A percentile compares a stretch with the other conserved stretches of the same genome.
Conservation (phyloP, 2,329 filamentous ascomycete genomes). For the Alternaria sp. region DNA sequence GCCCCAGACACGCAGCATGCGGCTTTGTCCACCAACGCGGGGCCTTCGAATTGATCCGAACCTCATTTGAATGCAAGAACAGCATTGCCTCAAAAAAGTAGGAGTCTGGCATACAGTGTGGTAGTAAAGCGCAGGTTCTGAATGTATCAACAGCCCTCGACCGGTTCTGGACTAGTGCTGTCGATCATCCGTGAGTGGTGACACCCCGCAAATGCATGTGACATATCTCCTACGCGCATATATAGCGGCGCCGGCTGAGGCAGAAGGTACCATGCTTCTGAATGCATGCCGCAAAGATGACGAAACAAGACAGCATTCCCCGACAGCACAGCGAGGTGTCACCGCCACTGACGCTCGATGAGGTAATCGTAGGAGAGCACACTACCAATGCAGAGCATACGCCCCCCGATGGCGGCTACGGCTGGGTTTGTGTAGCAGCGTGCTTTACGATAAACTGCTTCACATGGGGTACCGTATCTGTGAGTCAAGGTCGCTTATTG, state of each 20-base stretch:
- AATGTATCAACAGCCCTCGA: not conserved
- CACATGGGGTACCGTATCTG: constrained; percentile 29
- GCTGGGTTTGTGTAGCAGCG: constrained; percentile 22
- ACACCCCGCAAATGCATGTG: not conserved
- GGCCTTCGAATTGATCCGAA: not conserved
- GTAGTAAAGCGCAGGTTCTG: not conserved
- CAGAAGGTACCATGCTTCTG: not conserved
- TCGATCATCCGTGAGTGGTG: not conserved
- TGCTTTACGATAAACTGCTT: constrained; percentile 14
- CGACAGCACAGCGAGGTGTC: not conserved
- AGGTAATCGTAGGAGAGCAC: not conserved
- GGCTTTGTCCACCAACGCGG: not conserved
- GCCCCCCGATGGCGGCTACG: constrained; percentile 25
- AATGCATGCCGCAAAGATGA: not conserved
- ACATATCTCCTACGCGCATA: not conserved
- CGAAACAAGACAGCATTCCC: not conserved
- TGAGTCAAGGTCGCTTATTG: not conserved
- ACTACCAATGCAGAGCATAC: not conserved
- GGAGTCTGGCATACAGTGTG: not conserved
- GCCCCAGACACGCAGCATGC: not conserved
- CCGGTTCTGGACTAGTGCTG: not conserved
- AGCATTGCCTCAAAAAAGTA: not conserved
- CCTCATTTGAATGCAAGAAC: not conserved
- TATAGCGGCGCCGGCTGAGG: not conserved
- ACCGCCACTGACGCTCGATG: not conserved